Base-by-base conservation (phyloP, 2,329 filamentous ascomycete species). In the Xylariaceae sp. region DNA sequence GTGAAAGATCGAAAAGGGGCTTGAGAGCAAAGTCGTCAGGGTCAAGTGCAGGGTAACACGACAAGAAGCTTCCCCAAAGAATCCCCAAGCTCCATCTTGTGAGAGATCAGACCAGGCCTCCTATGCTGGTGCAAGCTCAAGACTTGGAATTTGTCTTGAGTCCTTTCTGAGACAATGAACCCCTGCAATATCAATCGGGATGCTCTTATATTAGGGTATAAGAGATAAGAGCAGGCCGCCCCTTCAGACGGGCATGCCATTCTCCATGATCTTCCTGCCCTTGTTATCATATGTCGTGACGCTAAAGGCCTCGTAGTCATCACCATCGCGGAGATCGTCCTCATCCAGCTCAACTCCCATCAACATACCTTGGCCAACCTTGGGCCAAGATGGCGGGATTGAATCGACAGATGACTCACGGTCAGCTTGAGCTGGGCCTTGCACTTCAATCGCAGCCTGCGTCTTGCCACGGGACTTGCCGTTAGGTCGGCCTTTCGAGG, bases 251-350 rank as follows among this genome's bases (percentile, higher is more conserved):
- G 53, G 25, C 53, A 57, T 61, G 8, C 64, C 65, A 22, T 62
- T 61, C 49, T 61, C 64, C 41, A 55, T 47, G 3, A 63, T 40
- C 45, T 62, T 62, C 37, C 54, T 56, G 12, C 63, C 64, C 20
- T 56, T 57, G 4, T 29, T 16, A 25, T 67, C 60, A 32, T 66
- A 68, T 1, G 63, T 58, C 3, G 61, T 56, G 36, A 65, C 58
- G 37, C 65, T 68, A 47, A 68, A 69, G 3, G 62, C 57, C 34
- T 62, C 60, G 38, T 56, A 62, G 40, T 68, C 66, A 21, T 63
- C 57, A 3, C 59, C 52, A 21, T 64, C 63, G 14, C 52, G 48
- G 14, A 64, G 37, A 29, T 64, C 62, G 2, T 58, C 57, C 40
- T 60, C 55, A 14, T 63, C 55, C 37, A 64, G 46, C 6, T 62